Percentiles rank a stretch among this genome's conserved stretches.
Conservation (phyloP, 164 flowering plant genomes). For the Santalum album region DNA sequence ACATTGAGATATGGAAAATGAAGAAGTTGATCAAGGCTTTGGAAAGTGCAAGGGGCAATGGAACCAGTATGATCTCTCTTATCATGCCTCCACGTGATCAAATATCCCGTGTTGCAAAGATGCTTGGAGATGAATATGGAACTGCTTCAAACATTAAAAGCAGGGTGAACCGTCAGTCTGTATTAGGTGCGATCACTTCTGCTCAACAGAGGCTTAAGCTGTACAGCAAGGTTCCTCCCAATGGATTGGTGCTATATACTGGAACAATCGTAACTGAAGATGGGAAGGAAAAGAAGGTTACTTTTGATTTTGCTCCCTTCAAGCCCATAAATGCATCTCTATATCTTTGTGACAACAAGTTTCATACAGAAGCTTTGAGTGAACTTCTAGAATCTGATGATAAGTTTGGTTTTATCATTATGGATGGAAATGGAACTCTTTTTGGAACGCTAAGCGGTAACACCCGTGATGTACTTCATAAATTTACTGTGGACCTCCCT, state of each 20-base stretch:
- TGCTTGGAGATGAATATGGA: background rate
- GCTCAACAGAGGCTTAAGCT: background rate
- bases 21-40: too few relatives aligned
- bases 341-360: too few relatives aligned
- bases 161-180: background rate
- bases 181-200: background rate
- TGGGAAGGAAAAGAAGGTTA: background rate
- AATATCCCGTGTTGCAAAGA: background rate
- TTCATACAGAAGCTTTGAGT: too few relatives aligned
- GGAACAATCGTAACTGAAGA: background rate
- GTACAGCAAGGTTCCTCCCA: background rate
- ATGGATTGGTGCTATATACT: background rate
- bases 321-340: background rate
- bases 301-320: background rate
- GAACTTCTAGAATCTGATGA: too few relatives aligned
- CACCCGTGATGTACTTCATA: too few relatives aligned
- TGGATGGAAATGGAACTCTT: too few relatives aligned
- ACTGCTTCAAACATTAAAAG: background rate
- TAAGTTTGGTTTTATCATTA: too few relatives aligned
- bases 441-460: too few relatives aligned
- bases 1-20: too few relatives aligned
- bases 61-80: too few relatives aligned
- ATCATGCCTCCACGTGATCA: too few relatives aligned
- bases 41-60: too few relatives aligned
- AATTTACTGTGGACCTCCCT: background rate